phyloP scores from a whole-genome alignment of 306 rosid species.

The Prunus campanulata region DNA sequence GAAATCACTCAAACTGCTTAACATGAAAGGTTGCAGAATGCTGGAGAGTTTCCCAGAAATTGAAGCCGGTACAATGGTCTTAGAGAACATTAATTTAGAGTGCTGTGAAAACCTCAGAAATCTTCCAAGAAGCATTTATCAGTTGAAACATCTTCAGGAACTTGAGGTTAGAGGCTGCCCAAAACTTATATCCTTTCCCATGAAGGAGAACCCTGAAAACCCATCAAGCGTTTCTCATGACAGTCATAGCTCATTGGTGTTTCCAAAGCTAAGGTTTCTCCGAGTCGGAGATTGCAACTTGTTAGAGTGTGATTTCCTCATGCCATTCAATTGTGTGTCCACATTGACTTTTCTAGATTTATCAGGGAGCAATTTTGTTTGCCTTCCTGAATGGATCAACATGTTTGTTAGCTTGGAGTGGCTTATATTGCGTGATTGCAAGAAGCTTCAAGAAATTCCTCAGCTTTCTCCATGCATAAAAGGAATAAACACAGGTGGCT shows the following conservation, averaged over 20 bases:
- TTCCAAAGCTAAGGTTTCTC: background rate
- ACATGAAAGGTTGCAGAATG: slow-evolving; percentile 3
- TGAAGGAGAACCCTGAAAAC: background rate
- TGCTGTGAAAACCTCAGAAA: background rate
- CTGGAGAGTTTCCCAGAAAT: slow-evolving; percentile 21
- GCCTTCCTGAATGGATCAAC: background rate
- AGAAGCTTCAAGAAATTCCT: background rate
- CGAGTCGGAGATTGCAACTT: background rate
- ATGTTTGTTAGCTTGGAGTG: background rate
- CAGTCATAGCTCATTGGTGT: background rate
- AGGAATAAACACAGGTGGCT: background rate
- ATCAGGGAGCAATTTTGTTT: background rate
- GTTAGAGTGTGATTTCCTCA: background rate
- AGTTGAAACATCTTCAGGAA: background rate
- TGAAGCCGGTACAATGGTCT: slow-evolving; percentile 2
- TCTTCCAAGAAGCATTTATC: slow-evolving; percentile 9
- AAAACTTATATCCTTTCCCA: background rate
- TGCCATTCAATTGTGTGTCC: background rate
- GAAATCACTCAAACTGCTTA: background rate
- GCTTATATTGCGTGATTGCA: background rate
- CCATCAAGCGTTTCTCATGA: background rate
- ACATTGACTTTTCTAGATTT: background rate
- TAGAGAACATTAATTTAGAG: background rate
- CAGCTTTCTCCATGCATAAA: background rate
- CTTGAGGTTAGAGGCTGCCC: slow-evolving; percentile 12